phyloP scores from a whole-genome alignment of 345 rosid genomes.

The Erucastrum elatum region DNA sequence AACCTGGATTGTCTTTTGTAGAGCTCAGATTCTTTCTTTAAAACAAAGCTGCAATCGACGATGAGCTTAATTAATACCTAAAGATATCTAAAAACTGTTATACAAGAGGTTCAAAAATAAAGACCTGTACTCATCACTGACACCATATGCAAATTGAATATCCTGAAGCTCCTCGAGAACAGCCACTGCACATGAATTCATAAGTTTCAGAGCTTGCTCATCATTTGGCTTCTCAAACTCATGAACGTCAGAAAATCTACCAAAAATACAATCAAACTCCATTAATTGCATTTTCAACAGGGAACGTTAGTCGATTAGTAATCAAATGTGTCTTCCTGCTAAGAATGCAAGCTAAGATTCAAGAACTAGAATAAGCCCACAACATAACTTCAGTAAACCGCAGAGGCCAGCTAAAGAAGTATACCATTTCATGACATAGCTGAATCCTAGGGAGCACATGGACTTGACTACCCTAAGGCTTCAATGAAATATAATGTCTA shows the following conservation, averaged over 20 bases:
- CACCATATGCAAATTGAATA: constrained; percentile 73
- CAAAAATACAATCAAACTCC: constrained; percentile 42
- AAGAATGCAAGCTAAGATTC: not conserved
- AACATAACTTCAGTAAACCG: not conserved
- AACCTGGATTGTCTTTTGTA: constrained; percentile 69
- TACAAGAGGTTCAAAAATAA: not conserved
- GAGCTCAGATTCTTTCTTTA: constrained; percentile 63
- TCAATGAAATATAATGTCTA: constrained; percentile 2
- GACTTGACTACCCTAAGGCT: constrained; percentile 7
- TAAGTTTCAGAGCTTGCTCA: constrained; percentile 79
- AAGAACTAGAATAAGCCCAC: constrained; percentile 4
- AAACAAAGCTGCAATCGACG: constrained; percentile 63
- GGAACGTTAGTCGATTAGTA: not conserved
- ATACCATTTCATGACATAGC: not conserved
- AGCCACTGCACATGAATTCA: constrained; percentile 51
- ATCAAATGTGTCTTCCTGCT: no score
- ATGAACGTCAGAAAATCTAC: constrained; percentile 79
- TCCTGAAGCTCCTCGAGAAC: constrained; percentile 70
- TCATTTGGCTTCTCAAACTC: constrained; percentile 91
- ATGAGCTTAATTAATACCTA: not conserved
- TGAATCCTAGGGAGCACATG: constrained; percentile 1
- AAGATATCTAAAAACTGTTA: not conserved
- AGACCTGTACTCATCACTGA: constrained; percentile 87
- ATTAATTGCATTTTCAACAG: constrained; percentile 35
- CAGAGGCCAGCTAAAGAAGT: not conserved